Base-by-base conservation (phyloP, 306 rosid species). In the Prosopis cineraria region DNA sequence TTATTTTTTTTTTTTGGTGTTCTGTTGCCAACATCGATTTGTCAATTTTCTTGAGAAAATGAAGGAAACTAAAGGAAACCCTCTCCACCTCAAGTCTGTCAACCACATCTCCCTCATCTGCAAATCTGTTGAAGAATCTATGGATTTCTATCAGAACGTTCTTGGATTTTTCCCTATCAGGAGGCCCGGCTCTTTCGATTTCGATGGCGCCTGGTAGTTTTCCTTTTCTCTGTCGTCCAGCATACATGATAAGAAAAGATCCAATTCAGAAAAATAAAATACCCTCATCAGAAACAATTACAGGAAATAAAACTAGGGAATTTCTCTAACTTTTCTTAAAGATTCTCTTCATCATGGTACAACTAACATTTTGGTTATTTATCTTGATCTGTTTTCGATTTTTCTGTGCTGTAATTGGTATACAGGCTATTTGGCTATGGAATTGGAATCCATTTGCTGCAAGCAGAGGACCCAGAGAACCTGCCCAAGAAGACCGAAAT, bases 201-300 rank as follows among this genome's bases (percentile, higher is more conserved):
- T 95, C 78, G 87, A 89, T 13, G 98, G 98, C 1, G 97, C 97
- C 44, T 95, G 98, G 98, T 94, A 88, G 41, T 83, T 75, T 73
- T 37, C 34, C 58, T 33, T 9, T 0, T 13, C 41, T 70, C 39
- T 25, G 20, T 16, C 31, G 52, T n/a, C 9, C 27, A 0, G 31
- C 6, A 40, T 5, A 45, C 77, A 7, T 20, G 2, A n/a, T 6
- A 44, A 44, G 4, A 36, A 0, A 43, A 43, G 47, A 43, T 43
- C 17, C 47, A 7, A n/a, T n/a, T 50, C 52, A 45, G 25, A 8
- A 40, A 40, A 10, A 40, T 5, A 40, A 40, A 40, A n/a, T n/a
- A n/a, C n/a, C n/a, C n/a, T n/a, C n/a, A n/a, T 36, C 39, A 36
- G 39, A 36, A 3, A 3, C 39, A n/a, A n/a, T 36, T 36, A 5